These are phyloP conservation scores for Hortiboletus campestris DNA, from an alignment of 768 basidiomycete species.

Conservation along the genomic window DNA sequence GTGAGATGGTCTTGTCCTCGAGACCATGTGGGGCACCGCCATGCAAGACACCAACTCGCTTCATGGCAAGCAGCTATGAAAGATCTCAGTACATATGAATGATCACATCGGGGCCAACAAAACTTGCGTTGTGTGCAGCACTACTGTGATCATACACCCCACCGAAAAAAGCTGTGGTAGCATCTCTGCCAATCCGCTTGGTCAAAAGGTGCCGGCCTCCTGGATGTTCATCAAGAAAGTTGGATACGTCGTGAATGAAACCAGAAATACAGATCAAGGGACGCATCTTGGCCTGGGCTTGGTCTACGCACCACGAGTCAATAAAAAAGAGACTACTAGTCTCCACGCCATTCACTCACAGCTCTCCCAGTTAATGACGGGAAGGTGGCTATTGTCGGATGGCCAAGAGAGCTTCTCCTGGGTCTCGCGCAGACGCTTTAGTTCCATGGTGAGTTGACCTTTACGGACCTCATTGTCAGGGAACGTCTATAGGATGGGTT, in stretches of 20 bases:
- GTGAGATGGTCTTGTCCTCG: conserved; percentile 66
- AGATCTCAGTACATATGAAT: conserved; percentile 4
- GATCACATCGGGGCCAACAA: neutral
- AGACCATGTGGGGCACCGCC: conserved; percentile 53
- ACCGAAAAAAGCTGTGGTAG: conserved; percentile 92
- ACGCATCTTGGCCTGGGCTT: conserved; percentile 73
- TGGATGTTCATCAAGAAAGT: conserved; percentile 88
- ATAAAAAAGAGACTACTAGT: neutral
- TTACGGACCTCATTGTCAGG: conserved; percentile 76
- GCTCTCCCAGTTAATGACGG: conserved; percentile 83
- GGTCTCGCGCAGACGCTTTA: conserved; percentile 79
- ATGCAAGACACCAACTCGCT: conserved; percentile 53
- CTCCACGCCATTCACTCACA: conserved; percentile 46
- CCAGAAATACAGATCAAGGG: conserved; percentile 86
- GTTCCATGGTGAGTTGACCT: conserved; percentile 91
- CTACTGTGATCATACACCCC: conserved; percentile 88
- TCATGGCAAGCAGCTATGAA: conserved; percentile 40
- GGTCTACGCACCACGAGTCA: conserved; percentile 45
- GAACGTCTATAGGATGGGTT: conserved; percentile 37
- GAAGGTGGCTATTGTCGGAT: conserved; percentile 67
- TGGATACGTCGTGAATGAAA: conserved; percentile 86
- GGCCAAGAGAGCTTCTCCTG: conserved; percentile 83
- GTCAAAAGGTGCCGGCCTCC: conserved; percentile 83
- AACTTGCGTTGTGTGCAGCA: conserved; percentile 72
- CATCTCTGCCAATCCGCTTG: conserved; percentile 86